Conservation (phyloP, 768 basidiomycete genomes). For the Mycena albidolilacea region DNA sequence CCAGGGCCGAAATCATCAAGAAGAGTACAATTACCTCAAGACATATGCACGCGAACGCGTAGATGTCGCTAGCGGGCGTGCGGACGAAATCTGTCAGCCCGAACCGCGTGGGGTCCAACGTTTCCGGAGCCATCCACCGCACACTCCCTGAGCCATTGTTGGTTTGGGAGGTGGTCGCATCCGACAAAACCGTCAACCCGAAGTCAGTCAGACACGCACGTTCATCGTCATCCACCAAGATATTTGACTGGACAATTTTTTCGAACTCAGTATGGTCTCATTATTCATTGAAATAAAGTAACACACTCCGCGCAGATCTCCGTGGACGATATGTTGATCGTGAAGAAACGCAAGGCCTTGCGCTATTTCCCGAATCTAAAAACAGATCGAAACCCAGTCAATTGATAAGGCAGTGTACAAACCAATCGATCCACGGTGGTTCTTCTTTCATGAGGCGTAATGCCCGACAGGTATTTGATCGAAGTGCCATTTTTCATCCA, state of each 20-base stretch:
- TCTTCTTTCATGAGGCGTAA: conserved; percentile 10
- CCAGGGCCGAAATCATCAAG: not conserved
- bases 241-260: conserved; percentile 35
- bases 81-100: conserved; percentile 5
- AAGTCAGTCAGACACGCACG: conserved; percentile 37
- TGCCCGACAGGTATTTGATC: conserved; percentile 37
- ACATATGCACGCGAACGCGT: conserved; percentile 30
- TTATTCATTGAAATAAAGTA: not conserved
- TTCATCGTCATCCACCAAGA: conserved; percentile 33
- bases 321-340: conserved; percentile 37
- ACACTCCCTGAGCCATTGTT: conserved; percentile 27
- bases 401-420: not conserved
- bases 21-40: conserved; percentile 23
- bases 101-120: conserved; percentile 24
- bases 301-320: conserved; percentile 37
- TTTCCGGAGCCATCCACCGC: conserved; percentile 41
- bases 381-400: not conserved
- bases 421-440: conserved; percentile 31
- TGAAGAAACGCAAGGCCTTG: conserved; percentile 37
- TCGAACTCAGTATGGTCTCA: not conserved
- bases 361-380: conserved; percentile 36
- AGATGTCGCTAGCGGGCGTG: conserved; percentile 29
- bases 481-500: conserved; percentile 47
- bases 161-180: conserved; percentile 18
- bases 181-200: conserved; percentile 32